Percentiles rank a stretch among this genome's conserved stretches.
Evolutionary conservation across 345 rosid genomes (phyloP).

Genomic region (Populus nigra): DNA sequence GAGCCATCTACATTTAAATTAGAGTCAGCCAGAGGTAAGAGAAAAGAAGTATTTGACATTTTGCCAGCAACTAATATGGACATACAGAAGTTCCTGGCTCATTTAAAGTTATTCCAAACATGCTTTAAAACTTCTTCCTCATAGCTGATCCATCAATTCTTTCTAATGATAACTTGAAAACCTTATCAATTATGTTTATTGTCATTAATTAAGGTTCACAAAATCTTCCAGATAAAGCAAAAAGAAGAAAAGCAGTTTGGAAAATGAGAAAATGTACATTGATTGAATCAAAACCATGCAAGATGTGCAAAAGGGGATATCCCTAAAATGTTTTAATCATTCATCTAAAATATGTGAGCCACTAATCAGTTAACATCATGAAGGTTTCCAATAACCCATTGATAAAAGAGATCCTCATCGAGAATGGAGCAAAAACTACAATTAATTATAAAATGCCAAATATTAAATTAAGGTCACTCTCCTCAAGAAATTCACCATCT

Average conservation of each 20-base stretch:
- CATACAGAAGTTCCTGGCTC: neutral
- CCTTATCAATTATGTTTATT: neutral
- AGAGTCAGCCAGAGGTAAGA: neutral
- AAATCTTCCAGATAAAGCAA: neutral
- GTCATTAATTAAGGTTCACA: neutral
- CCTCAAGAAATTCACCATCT: neutral
- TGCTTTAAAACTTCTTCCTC: no score
- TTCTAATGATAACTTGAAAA: neutral
- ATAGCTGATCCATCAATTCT: neutral
- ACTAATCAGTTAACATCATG: neutral
- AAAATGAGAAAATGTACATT: neutral
- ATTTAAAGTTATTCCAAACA: neutral
- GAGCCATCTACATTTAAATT: neutral
- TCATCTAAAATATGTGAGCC: neutral
- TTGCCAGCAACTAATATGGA: neutral
- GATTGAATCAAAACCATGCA: neutral
- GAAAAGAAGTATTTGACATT: neutral
- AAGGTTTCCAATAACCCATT: neutral
- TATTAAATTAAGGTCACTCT: neutral
- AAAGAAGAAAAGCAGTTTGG: neutral
- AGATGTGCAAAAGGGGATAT: neutral
- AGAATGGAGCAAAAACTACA: neutral
- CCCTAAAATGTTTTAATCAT: neutral
- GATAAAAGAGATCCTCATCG: neutral
- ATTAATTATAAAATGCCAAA: neutral